Base-by-base conservation (phyloP, 2,329 filamentous ascomycete species). In the Colletotrichum magnum region DNA sequence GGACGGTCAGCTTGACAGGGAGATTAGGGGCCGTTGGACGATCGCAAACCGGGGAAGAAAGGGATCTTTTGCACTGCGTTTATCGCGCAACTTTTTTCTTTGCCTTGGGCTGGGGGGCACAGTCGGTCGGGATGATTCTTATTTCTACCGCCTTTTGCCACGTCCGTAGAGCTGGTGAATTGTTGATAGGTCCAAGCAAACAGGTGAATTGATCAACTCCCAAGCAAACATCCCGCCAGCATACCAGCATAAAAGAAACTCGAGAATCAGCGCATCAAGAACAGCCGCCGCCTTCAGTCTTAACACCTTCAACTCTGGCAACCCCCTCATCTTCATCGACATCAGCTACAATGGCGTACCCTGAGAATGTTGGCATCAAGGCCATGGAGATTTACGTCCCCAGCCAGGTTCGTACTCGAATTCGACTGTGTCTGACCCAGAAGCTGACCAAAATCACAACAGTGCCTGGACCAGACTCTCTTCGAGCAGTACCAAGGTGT, bases 361-460 rank as follows among this genome's bases (percentile, higher is more conserved):
- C 93, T 73, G 90, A 94, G 82, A 95, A 95, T 85, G 92, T 96
- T 82, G 93, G 93, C 88, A 94, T 96, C 81, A 95, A 96, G 87
- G 93, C 93, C 92, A 93, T 96, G 82, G 93, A 95, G 81, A 90
- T 96, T 79, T 96, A 96, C 83, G 93, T 94, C 79, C 93, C 93
- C 73, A 92, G 88, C 81, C 93, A 95, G 90, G 93, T 95, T 83
- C 72, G 90, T 83, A 36, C 41, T 43, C 15, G 56, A 64, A 24
- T 57, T 5, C 41, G 4, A 43, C 41, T 6, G 1, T 15, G 13
- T 43, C 15, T 59, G 12, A 36, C 6, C 16, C 2, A 41, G 2
- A 36, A 10, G 32, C 32, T 36, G 6, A 36, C 32, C 9, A 24
- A 24, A 24, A 24, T 10, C 32, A 10, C 32, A 10, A 36, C 32